These are phyloP conservation scores for Scleromitrula shiraiana DNA, from an alignment of 2,329 filamentous ascomycete genomes.

Conservation along the genomic window DNA sequence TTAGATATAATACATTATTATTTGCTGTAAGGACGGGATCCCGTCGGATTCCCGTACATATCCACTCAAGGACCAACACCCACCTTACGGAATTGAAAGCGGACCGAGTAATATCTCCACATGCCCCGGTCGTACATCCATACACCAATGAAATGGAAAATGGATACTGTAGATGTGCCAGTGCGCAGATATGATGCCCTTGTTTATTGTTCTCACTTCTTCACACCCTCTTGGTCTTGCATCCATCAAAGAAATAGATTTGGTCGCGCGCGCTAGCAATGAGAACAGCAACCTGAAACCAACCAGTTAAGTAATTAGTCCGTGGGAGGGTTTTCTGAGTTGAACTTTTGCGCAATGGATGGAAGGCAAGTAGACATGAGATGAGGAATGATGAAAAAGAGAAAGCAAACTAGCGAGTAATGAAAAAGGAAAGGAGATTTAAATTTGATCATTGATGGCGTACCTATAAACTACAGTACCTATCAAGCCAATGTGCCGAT, in stretches of 20 bases:
- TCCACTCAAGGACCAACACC: too few relatives aligned
- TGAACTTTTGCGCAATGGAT: too few relatives aligned
- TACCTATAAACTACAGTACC: too few relatives aligned
- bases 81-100: neutral
- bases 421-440: neutral
- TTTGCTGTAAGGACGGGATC: too few relatives aligned
- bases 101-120: constrained; percentile 2
- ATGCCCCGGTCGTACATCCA: constrained; percentile 4
- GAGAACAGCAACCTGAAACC: neutral
- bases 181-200: constrained; percentile 5
- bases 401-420: constrained; percentile 6
- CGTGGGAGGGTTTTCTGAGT: too few relatives aligned
- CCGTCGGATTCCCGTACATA: too few relatives aligned
- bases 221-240: constrained; percentile 3
- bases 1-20: too few relatives aligned
- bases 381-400: neutral
- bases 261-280: constrained; percentile 7
- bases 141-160: constrained; percentile 10
- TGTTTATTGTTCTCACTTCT: constrained; percentile 1
- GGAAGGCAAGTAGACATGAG: too few relatives aligned
- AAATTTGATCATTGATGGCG: too few relatives aligned
- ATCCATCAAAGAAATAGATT: neutral
- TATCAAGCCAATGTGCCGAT: too few relatives aligned
- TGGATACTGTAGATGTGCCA: too few relatives aligned
- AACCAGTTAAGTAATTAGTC: too few relatives aligned